A percentile compares a stretch with the other conserved stretches of the same genome.
Evolutionary conservation across 768 basidiomycete genomes (phyloP).

Genomic region (Amanita molliuscula): DNA sequence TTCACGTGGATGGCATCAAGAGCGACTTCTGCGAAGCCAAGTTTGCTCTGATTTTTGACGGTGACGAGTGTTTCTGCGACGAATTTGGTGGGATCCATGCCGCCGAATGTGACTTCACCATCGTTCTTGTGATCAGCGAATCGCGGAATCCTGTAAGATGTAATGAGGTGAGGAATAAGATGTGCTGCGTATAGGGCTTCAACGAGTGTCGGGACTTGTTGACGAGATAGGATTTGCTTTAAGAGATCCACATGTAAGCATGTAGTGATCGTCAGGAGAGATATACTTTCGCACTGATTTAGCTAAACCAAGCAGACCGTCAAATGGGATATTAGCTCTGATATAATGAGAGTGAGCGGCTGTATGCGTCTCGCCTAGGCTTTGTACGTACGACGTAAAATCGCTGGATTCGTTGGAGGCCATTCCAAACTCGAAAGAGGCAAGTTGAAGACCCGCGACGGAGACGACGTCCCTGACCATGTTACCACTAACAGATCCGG

Average conservation of each 20-base stretch:
- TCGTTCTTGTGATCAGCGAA: conserved; percentile 59
- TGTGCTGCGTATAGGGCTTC: conserved; percentile 54
- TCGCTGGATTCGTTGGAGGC: conserved; percentile 40
- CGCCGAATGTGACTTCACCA: conserved; percentile 75
- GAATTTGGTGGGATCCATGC: conserved; percentile 63
- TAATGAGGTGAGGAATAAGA: conserved; percentile 52
- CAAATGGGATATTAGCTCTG: conserved; percentile 28
- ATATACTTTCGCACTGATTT: conserved; percentile 17
- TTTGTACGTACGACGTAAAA: conserved; percentile 30
- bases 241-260: neutral
- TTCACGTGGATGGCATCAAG: conserved; percentile 51
- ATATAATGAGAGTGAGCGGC: conserved; percentile 1
- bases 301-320: conserved; percentile 47
- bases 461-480: conserved; percentile 47
- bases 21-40: conserved; percentile 76
- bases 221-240: conserved; percentile 48
- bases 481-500: conserved; percentile 48
- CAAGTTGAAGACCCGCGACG: conserved; percentile 47
- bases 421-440: conserved; percentile 52
- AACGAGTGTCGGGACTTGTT: conserved; percentile 55
- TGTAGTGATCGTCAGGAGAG: neutral
- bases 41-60: conserved; percentile 48
- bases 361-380: no score
- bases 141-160: conserved; percentile 76
- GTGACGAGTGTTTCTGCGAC: conserved; percentile 45